Evolutionary conservation across 257 asterid genomes (phyloP), one percentile per base, ranked within the genome.

Genomic region (Nyctanthes arbortristis): DNA sequence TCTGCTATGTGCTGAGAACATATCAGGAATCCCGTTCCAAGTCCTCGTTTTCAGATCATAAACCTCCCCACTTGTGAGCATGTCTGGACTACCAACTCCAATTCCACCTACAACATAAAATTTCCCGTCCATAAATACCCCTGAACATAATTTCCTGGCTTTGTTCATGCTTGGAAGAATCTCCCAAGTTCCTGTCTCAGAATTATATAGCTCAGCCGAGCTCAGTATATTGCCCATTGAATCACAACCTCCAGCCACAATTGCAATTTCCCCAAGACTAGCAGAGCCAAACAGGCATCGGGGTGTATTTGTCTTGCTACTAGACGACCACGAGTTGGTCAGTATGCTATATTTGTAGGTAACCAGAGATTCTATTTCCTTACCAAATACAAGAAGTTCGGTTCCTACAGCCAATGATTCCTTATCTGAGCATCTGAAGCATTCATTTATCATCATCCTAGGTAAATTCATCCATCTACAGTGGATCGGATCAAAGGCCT

Each of bases 341-440:
- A 91, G 49, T 65, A 91, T 63, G 67, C 99, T 91, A 72, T 93
- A 93, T 20, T 94, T 74, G 57, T 91, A 91, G 12, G 86, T 87
- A 45, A 84, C 96, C 27, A 83, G 87, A 24, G 96, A 82, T 81
- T 78, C 57, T 66, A 91, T 85, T 72, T 86, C 97, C 73, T 79
- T 85, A 9, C 96, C 97, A 10, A 93, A 91, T 59, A 93, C 97
- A 2, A 93, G 96, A 59, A 93, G 95, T 73, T 91, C 97, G 0
- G 97, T 93, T 4, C 99, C 99, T 57, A 93, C 99, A 0, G 99
- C 99, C 29, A 93, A 66, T 32, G 99, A 93, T 63, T 93, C 99
- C 80, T 84, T 91, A 71, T 93, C 97, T 2, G 96, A 87, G 61
- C 80, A 84, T 45, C 75, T 76, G 7, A 93, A 91, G 64, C 88